phyloP scores from a whole-genome alignment of 768 basidiomycete genomes.

The Pholiota microspora region DNA sequence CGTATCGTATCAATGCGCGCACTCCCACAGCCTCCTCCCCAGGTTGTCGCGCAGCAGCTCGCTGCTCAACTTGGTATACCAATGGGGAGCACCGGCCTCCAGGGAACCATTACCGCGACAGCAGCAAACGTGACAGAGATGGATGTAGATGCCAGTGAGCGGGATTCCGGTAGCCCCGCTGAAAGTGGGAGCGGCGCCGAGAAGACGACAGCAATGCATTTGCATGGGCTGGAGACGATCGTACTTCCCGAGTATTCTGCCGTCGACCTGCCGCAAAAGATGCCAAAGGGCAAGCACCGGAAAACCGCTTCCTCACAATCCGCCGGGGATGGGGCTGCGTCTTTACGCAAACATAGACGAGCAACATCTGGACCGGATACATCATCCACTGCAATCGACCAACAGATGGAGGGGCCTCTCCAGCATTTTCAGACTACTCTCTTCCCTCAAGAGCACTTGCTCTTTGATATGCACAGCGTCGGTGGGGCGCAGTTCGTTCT shows the following conservation, averaged over 20 bases:
- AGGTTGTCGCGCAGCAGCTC: neutral
- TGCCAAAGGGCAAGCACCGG: neutral
- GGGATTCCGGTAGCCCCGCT: neutral
- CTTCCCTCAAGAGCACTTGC: slow-evolving; percentile 13
- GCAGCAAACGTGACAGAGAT: neutral
- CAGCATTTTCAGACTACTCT: slow-evolving; percentile 2
- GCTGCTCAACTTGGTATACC: neutral
- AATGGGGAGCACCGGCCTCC: neutral
- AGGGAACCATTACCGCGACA: neutral
- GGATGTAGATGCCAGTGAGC: neutral
- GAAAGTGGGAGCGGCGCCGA: neutral
- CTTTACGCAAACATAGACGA: neutral
- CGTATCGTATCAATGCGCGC: neutral
- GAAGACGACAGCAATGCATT: no score
- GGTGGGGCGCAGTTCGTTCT: slow-evolving; percentile 23
- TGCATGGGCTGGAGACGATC: neutral
- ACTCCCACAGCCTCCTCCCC: neutral
- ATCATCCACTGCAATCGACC: neutral
- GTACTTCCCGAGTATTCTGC: neutral
- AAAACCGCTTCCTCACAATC: neutral
- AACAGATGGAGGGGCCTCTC: slow-evolving; percentile 1
- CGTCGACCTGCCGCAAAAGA: no score
- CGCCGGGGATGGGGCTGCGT: neutral
- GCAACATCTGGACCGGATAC: neutral
- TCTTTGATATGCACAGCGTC: slow-evolving; percentile 12